phyloP scores from a whole-genome alignment of 1,139 yeast genomes.

The Casaregolazyma lundiana region DNA sequence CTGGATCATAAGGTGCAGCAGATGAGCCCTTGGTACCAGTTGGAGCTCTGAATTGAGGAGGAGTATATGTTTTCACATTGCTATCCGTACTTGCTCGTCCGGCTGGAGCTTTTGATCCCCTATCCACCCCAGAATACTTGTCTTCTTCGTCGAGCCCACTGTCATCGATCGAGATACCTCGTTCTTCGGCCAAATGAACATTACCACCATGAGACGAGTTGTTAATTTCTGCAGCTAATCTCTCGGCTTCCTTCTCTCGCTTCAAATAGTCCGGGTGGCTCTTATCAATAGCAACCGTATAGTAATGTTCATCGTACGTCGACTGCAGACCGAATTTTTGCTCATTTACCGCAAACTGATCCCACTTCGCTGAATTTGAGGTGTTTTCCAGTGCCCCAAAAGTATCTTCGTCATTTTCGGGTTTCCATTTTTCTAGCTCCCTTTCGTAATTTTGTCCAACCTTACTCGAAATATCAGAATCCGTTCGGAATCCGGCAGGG shows the following conservation, averaged over 20 bases:
- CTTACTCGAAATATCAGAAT: slow-evolving; percentile 63
- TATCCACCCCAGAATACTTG: slow-evolving; percentile 84
- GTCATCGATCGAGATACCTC: slow-evolving; percentile 74
- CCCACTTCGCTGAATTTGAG: slow-evolving; percentile 56
- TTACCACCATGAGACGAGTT: slow-evolving; percentile 58
- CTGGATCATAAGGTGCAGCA: slow-evolving; percentile 53
- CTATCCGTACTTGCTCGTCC: slow-evolving; percentile 4
- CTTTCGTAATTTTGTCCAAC: slow-evolving; percentile 47
- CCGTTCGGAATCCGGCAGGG: slow-evolving; percentile 59
- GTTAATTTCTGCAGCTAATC: slow-evolving; percentile 79
- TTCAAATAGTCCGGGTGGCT: slow-evolving; percentile 68
- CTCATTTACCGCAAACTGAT: slow-evolving; percentile 88
- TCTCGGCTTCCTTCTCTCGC: slow-evolving; percentile 66
- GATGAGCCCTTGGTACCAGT: slow-evolving; percentile 17
- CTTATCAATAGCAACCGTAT: slow-evolving; percentile 79
- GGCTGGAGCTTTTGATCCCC: slow-evolving; percentile 22
- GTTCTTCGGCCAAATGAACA: slow-evolving; percentile 83
- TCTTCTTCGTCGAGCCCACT: slow-evolving; percentile 93
- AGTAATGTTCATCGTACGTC: slow-evolving; percentile 80
- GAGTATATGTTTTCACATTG: slow-evolving; percentile 43
- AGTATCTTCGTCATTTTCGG: slow-evolving; percentile 47
- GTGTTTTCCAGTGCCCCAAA: slow-evolving; percentile 40
- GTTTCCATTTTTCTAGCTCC: slow-evolving; percentile 82
- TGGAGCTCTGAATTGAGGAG: slow-evolving; percentile 63
- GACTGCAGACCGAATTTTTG: slow-evolving; percentile 85